A percentile compares a stretch with the other conserved stretches of the same genome.
These are phyloP conservation scores for Coemansia sp. DNA, from an alignment of 192 early-diverging fungal genomes.

Conservation along the genomic window DNA sequence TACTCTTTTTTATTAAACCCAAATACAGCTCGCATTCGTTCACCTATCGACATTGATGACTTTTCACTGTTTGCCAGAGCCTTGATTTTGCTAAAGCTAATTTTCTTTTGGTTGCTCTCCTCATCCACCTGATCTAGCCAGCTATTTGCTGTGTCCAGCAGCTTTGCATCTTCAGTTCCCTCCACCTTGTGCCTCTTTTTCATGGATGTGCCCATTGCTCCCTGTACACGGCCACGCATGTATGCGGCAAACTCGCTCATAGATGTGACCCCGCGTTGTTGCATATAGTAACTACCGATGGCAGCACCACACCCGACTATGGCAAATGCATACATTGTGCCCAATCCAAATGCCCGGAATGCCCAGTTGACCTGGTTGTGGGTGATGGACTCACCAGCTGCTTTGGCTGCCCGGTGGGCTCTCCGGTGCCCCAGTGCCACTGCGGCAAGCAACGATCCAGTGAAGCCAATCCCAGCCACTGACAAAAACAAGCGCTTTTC, in stretches of 20 bases:
- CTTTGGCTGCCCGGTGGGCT: slow-evolving; percentile 19
- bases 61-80: slow-evolving; percentile 14
- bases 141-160: slow-evolving; percentile 16
- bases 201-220: slow-evolving; percentile 12
- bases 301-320: slow-evolving; percentile 29
- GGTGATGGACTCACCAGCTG: slow-evolving; percentile 22
- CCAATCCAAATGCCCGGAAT: slow-evolving; percentile 36
- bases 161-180: slow-evolving; percentile 15
- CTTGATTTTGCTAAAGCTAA: slow-evolving; percentile 32
- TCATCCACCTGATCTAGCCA: slow-evolving; percentile 22
- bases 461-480: slow-evolving; percentile 27
- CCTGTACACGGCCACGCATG: slow-evolving; percentile 15
- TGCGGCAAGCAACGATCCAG: slow-evolving; percentile 27
- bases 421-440: slow-evolving; percentile 44
- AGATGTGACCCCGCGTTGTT: slow-evolving; percentile 20
- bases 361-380: slow-evolving; percentile 28
- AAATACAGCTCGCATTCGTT: slow-evolving; percentile 34
- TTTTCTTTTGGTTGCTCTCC: slow-evolving; percentile 25
- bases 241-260: slow-evolving; percentile 11
- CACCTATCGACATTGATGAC: slow-evolving; percentile 29
- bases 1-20: slow-evolving; percentile 13
- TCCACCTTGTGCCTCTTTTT: slow-evolving; percentile 16
- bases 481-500: slow-evolving; percentile 34
- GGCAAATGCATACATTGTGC: slow-evolving; percentile 43
- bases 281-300: slow-evolving; percentile 30